Base-by-base conservation (phyloP, 2,329 filamentous ascomycete genomes). In the Botrytis paeoniae region DNA sequence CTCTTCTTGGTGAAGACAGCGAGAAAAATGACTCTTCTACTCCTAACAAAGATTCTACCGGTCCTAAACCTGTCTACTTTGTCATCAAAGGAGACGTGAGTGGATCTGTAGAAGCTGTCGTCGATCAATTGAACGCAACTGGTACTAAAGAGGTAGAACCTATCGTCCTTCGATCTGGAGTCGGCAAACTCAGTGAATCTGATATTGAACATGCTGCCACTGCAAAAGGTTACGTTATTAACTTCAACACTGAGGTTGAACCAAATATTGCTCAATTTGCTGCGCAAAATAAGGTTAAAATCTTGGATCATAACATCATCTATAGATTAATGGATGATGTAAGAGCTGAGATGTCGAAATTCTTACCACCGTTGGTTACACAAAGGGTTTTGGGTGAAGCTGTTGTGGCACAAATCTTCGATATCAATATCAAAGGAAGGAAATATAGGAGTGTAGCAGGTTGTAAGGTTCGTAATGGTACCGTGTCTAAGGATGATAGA, bases 61-160 rank as follows among this genome's bases (percentile, higher is more conserved):
- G 85, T 14, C 82, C 86, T 12, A 85, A 85, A 69, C 83, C 87
- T 25, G 87, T 97, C 65, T 92, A 92, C 78, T 96, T 98, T 82
- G 89, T 96, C 73, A 86, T 99, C 83, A 97, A 97, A 82, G 95
- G 91, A 71, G 96, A 99, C 79, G 96, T 98, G 29, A 93, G 92
- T 75, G 96, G 96, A 54, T 98, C 95, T 0, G 94, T 95, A 0
- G 96, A 99, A 84, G 96, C 96, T 3, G 92, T 98, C 4, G 86
- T 91, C 74, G 91, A 93, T 66, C 91, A 92, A 14, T 87, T 99
- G 73, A 85, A 90, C 74, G 89, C 91, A 74, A 86, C 98, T 75
- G 94, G 95, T 75, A 97, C 92, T 83, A 90, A 94, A 78, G 94
- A 98, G 81, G 91, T 98, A 57, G 88, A 86, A 45, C 88, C 95